phyloP scores from a whole-genome alignment of 441 rosid genomes.

The Brassica balearica region DNA sequence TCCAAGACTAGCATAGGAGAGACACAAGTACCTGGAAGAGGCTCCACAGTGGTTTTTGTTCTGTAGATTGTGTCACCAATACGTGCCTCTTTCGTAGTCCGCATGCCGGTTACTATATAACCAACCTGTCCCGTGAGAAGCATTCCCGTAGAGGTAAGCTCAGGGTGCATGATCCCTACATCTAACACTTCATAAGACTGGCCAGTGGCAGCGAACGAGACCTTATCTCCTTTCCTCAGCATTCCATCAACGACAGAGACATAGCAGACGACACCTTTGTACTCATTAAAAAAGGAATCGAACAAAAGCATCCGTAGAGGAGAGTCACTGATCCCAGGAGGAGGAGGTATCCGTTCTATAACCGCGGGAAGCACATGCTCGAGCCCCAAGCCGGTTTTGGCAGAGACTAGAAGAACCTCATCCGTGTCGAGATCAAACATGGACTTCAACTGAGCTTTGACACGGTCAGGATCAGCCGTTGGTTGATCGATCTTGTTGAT shows the following conservation, averaged over 20 bases:
- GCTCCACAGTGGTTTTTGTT: conserved; percentile 64
- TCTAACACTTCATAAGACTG: conserved; percentile 84
- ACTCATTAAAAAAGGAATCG: conserved; percentile 94
- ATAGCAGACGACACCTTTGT: conserved; percentile 93
- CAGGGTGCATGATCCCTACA: conserved; percentile 97
- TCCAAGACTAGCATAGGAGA: conserved; percentile 9
- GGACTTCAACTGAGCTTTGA: conserved; percentile 91
- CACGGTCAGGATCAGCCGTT: conserved; percentile 97
- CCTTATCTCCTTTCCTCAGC: conserved; percentile 84
- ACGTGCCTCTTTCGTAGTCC: conserved; percentile 96
- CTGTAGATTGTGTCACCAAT: conserved; percentile 86
- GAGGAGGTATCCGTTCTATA: conserved; percentile 84
- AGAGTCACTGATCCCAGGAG: conserved; percentile 71
- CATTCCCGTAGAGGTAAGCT: conserved; percentile 85
- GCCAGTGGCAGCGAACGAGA: conserved; percentile 84
- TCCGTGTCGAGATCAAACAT: conserved; percentile 92
- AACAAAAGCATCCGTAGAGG: conserved; percentile 90
- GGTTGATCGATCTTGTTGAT: conserved; percentile 98
- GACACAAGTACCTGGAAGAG: conserved; percentile 78
- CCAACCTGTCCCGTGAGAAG: conserved; percentile 98
- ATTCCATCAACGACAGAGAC: conserved; percentile 93
- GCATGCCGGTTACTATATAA: conserved; percentile 94
- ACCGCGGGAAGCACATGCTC: conserved; percentile 94
- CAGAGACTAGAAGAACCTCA: conserved; percentile 89
- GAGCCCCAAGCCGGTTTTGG: conserved; percentile 95